Conservation (phyloP, 164 flowering plant genomes). For the Chimonanthus praecox region DNA sequence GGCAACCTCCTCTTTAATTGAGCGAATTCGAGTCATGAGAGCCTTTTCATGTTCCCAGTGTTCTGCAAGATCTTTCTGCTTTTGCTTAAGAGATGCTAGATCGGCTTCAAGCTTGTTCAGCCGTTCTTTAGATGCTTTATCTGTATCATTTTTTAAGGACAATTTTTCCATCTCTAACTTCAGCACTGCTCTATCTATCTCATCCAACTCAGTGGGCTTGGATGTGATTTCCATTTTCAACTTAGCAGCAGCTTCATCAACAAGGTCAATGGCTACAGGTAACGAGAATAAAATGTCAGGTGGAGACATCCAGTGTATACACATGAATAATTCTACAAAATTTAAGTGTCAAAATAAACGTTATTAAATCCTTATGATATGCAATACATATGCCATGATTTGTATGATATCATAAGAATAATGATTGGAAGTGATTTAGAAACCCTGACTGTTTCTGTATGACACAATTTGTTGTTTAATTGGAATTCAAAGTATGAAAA, state of each 20-base stretch:
- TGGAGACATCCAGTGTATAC: not conserved
- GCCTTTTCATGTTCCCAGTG: constrained; percentile 77
- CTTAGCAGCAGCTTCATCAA: constrained; percentile 98
- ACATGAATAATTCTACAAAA: not conserved
- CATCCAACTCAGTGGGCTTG: constrained; percentile 93
- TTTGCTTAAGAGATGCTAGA: constrained; percentile 52
- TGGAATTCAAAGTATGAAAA: no score
- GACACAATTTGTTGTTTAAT: no score
- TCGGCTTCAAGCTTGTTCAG: constrained; percentile 76
- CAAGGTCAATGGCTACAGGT: constrained; percentile 84
- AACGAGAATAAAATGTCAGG: not conserved
- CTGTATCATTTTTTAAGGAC: constrained; percentile 80
- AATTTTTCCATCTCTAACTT: constrained; percentile 92
- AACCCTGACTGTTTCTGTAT: no score
- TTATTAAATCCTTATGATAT: no score
- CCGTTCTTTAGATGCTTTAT: constrained; percentile 85
- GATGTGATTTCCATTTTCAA: constrained; percentile 98
- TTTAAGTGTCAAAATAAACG: no score
- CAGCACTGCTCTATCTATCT: constrained; percentile 73
- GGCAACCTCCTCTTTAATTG: constrained; percentile 89
- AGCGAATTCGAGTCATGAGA: constrained; percentile 69
- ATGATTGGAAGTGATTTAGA: no score
- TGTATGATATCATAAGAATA: no score
- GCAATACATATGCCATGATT: no score
- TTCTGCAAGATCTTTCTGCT: constrained; percentile 66